Conservation (phyloP, 495 filamentous ascomycete genomes). For the Podospora appendiculata region DNA sequence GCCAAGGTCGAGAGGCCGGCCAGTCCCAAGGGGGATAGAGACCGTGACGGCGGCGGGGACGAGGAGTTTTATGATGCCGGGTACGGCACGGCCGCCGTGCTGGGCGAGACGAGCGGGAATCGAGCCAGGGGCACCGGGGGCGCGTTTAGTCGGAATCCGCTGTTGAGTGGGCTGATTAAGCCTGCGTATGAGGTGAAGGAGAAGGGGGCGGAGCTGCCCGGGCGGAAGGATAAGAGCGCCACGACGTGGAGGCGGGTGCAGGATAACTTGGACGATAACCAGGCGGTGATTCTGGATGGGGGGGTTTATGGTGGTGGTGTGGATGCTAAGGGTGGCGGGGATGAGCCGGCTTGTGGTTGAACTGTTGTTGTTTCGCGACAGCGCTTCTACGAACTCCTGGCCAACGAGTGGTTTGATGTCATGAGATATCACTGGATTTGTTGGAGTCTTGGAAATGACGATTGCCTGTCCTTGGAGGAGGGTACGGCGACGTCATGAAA, state of each 20-base stretch:
- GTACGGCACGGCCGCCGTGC: background rate
- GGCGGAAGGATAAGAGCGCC: conserved; percentile 32
- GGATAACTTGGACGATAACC: conserved; percentile 84
- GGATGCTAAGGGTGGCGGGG: conserved; percentile 8
- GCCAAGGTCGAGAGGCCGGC: conserved; percentile 45
- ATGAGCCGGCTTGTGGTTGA: conserved; percentile 37
- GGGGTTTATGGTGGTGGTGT: conserved; percentile 52
- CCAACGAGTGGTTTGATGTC: no score
- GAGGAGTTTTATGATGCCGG: background rate
- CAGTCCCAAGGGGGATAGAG: conserved; percentile 29
- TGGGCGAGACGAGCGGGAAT: conserved; percentile 20
- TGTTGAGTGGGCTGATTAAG: conserved; percentile 70
- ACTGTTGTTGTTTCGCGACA: no score
- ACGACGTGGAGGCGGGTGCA: conserved; percentile 80
- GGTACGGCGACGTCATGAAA: no score
- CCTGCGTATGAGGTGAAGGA: conserved; percentile 61
- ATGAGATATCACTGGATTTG: no score
- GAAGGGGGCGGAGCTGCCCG: conserved; percentile 32
- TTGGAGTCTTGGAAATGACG: no score
- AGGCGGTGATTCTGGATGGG: conserved; percentile 85
- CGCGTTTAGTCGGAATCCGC: conserved; percentile 76
- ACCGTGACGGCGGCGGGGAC: background rate
- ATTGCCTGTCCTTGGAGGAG: no score
- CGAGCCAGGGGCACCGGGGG: conserved; percentile 27
- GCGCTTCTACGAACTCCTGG: no score